These are phyloP conservation scores for Scleroderma citrinum DNA, from an alignment of 768 basidiomycete genomes.

Conservation along the genomic window DNA sequence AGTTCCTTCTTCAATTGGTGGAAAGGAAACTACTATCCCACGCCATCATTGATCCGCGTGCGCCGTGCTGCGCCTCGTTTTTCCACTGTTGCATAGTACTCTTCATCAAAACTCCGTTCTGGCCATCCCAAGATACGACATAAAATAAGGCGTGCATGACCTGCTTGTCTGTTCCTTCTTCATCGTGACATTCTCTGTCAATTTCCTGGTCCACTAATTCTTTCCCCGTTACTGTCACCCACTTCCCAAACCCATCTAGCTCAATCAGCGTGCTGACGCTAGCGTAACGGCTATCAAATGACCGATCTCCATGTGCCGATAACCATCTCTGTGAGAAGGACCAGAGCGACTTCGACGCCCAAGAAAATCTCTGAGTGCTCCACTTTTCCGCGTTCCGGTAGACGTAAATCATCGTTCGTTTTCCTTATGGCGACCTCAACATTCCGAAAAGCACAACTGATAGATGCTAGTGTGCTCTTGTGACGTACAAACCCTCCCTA, in stretches of 20 bases:
- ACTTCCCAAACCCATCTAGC: too few species aligned
- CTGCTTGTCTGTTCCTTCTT: not conserved
- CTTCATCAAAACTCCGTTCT: not conserved
- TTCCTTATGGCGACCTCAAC: not conserved
- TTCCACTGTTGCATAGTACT: not conserved
- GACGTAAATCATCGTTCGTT: not conserved
- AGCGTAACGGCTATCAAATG: too few species aligned
- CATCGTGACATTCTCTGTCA: not conserved
- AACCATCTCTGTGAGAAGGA: too few species aligned
- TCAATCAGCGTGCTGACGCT: too few species aligned
- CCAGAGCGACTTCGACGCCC: not conserved
- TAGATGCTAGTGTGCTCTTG: too few species aligned
- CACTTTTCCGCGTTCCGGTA: not conserved
- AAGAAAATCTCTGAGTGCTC: not conserved
- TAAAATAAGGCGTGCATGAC: not conserved
- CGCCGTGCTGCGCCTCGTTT: too few species aligned
- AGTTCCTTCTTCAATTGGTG: too few species aligned
- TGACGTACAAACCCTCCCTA: too few species aligned
- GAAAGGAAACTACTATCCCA: not conserved
- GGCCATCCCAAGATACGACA: not conserved
- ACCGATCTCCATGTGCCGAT: too few species aligned
- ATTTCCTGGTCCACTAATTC: not conserved
- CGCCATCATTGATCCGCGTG: not conserved
- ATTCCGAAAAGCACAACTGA: too few species aligned
- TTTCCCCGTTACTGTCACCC: too few species aligned